A percentile compares a stretch with the other conserved stretches of the same genome.
Conservation (phyloP, 2,329 filamentous ascomycete genomes). For the Stylonectria norvegica region DNA sequence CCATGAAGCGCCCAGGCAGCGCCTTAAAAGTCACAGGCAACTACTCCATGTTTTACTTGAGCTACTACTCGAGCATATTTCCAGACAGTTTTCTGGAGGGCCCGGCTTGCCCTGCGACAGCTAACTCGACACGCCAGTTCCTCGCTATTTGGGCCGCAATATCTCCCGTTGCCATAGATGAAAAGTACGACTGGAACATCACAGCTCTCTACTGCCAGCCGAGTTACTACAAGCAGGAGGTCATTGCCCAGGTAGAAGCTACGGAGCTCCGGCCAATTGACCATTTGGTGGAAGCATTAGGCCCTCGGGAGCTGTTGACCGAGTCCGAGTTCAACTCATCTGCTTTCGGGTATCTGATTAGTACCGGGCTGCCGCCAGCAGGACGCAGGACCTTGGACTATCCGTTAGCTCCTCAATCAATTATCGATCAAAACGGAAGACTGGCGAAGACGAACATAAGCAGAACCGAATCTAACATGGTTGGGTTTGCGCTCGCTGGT, state of each 20-base stretch:
- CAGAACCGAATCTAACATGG: slow-evolving; percentile 30
- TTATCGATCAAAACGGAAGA: slow-evolving; percentile 26
- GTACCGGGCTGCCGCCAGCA: too few species aligned
- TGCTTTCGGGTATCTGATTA: slow-evolving; percentile 33
- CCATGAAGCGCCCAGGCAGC: too few species aligned
- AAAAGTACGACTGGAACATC: slow-evolving; percentile 12
- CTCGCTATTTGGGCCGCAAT: slow-evolving; percentile 24
- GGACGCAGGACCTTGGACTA: too few species aligned
- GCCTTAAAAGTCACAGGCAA: slow-evolving; percentile 11
- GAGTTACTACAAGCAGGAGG: slow-evolving; percentile 44
- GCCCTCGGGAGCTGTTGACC: slow-evolving; percentile 9
- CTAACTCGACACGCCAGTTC: slow-evolving; percentile 36
- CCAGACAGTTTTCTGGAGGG: slow-evolving; percentile 32
- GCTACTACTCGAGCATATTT: slow-evolving; percentile 36
- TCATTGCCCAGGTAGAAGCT: slow-evolving; percentile 37
- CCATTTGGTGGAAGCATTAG: slow-evolving; percentile 2
- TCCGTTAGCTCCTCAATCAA: too few species aligned
- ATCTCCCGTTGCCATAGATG: neutral
- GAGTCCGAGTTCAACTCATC: slow-evolving; percentile 33
- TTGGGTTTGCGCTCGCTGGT: slow-evolving; percentile 31
- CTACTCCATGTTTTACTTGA: slow-evolving; percentile 40
- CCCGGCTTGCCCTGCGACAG: slow-evolving; percentile 28
- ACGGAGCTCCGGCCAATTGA: slow-evolving; percentile 6
- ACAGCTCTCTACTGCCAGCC: slow-evolving; percentile 43
- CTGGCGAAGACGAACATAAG: slow-evolving; percentile 11